Base-by-base conservation (phyloP, 1,139 yeast genomes). In the Lodderomyces elongisporus region DNA sequence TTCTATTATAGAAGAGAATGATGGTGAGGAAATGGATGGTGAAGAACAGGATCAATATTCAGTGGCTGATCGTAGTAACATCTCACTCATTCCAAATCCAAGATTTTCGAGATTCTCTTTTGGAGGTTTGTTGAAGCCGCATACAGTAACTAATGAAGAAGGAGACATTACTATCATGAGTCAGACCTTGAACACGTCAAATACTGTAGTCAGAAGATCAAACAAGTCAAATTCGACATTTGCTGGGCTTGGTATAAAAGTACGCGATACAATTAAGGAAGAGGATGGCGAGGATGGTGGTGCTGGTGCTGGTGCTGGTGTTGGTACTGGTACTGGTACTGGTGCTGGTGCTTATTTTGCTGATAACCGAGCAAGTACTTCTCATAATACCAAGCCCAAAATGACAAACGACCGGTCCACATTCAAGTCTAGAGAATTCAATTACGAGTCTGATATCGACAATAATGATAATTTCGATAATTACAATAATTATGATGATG, bases 51-150 rank as follows among this genome's bases (percentile, higher is more conserved):
- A 18, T 5, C 17, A 30, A 23, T 27, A 31, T 4, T 35, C 30
- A 2, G 36, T 31, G 2, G 15, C 22, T n/a, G 18, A 33, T 24
- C 14, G 17, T 17, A 15, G 30, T 17, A 32, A 29, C 5, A 32
- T 31, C 10, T 35, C 39, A 6, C 49, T 64, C 31, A 64, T 67
- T 26, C 73, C 74, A 9, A 68, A 68, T 37, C 74, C 74, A 7
- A 48, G 70, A 31, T 68, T 68, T 36, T 66, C 74, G 0, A 53
- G 66, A 29, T 58, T 68, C 37, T 66, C 74, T 0, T 64, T 68
- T 46, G 66, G 66, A 30, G 72, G 70, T 1, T 47, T 68, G 32
- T 43, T 57, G 36, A 52, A 45, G 37, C 40, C 42, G 14, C 38
- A 43, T 21, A 45, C 48, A 8, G 42, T 46, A 16, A 47, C 53